Evolutionary conservation across 1,284 basidiomycete species (phyloP).

Genomic region (Apiotrichum montevideense): DNA sequence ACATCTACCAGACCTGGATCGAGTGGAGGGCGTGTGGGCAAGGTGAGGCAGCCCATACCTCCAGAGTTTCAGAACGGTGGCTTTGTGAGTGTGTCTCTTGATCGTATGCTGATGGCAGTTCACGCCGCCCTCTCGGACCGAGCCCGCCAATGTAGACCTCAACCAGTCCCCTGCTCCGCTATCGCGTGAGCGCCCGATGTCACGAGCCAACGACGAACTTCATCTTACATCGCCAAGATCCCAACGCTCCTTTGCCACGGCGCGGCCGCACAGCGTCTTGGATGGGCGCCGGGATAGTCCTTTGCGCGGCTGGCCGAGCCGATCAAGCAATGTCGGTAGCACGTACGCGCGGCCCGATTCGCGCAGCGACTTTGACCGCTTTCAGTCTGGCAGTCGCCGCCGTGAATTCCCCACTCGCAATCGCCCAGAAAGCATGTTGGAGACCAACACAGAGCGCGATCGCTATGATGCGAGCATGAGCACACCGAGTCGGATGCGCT

Average conservation of each 20-base stretch:
- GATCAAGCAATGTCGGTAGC: background rate
- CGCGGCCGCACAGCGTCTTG: constrained; percentile 4
- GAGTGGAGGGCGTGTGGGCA: background rate
- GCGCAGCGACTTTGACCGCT: constrained; percentile 7
- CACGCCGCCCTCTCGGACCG: constrained; percentile 29
- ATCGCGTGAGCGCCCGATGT: background rate
- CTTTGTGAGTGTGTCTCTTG: constrained; percentile 20
- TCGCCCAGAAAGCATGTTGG: constrained; percentile 15
- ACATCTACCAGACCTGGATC: background rate
- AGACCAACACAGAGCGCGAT: constrained; percentile 13
- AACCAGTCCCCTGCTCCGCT: background rate
- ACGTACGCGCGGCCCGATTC: background rate
- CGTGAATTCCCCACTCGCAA: constrained; percentile 4
- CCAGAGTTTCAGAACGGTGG: constrained; percentile 30
- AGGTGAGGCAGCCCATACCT: constrained; percentile 27
- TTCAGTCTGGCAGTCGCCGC: background rate
- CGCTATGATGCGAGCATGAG: constrained; percentile 6
- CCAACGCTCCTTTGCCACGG: constrained; percentile 5
- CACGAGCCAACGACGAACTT: background rate
- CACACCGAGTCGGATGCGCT: constrained; percentile 1
- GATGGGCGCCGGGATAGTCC: background rate
- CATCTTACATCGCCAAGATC: background rate
- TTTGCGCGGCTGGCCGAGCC: background rate
- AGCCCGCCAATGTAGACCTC: background rate
- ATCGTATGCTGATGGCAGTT: constrained; percentile 19